These are phyloP conservation scores for Microcera coccophila DNA, from an alignment of 2,329 filamentous ascomycete species.

Conservation along the genomic window DNA sequence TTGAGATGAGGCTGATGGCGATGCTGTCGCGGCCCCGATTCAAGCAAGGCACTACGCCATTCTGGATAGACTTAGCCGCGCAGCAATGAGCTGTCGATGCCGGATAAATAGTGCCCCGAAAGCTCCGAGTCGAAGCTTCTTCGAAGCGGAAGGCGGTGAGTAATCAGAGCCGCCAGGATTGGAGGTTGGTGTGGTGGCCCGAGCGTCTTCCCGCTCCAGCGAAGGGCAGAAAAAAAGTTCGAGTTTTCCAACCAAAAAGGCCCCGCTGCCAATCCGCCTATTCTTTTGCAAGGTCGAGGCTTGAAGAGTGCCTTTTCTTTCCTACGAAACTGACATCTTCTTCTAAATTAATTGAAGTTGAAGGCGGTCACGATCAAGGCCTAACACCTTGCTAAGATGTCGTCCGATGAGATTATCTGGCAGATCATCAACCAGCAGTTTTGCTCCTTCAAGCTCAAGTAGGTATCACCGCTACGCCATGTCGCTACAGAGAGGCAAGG, in stretches of 20 bases:
- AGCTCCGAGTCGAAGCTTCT: background rate
- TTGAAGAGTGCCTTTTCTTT: background rate
- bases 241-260: slow-evolving; percentile 9
- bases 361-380: background rate
- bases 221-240: slow-evolving; percentile 18
- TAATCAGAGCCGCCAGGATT: slow-evolving; percentile 18
- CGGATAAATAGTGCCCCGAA: slow-evolving; percentile 15
- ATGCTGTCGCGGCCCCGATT: slow-evolving; percentile 19
- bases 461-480: slow-evolving; percentile 35
- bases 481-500: slow-evolving; percentile 25
- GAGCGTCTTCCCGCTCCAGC: slow-evolving; percentile 11
- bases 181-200: too few relatives aligned
- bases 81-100: slow-evolving; percentile 1
- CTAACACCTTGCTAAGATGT: slow-evolving; percentile 50
- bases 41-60: too few relatives aligned
- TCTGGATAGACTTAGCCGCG: slow-evolving; percentile 6
- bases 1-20: slow-evolving; percentile 21
- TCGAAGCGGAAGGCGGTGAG: slow-evolving; percentile 17
- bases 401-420: slow-evolving; percentile 97
- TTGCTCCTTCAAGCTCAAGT: slow-evolving; percentile 94
- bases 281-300: slow-evolving; percentile 4
- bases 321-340: background rate
- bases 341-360: background rate
- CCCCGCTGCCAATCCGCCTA: slow-evolving; percentile 16
- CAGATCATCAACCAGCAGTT: slow-evolving; percentile 93